Evolutionary conservation across 164 flowering plant genomes (phyloP).

Genomic region (Dillenia suffruticosa): DNA sequence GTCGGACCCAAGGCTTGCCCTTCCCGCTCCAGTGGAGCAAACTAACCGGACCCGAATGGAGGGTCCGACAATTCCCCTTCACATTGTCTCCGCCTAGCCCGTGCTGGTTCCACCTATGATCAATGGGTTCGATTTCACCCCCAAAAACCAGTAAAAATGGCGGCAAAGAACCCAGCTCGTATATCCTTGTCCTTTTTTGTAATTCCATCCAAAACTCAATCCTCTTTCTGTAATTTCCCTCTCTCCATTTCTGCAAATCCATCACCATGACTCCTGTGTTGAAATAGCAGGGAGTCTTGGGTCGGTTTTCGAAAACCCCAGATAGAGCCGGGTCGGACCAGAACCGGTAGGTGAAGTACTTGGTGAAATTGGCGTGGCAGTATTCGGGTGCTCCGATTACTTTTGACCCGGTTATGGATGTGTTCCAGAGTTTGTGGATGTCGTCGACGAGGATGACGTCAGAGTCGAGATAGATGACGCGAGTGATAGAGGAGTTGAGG

Average conservation of each 20-base stretch:
- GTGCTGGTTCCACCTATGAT: slow-evolving; percentile 89
- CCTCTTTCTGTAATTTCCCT: slow-evolving; percentile 40
- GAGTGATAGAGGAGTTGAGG: slow-evolving; percentile 40
- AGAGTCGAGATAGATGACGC: slow-evolving; percentile 80
- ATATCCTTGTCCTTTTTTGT: slow-evolving; percentile 60
- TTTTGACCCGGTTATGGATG: slow-evolving; percentile 23
- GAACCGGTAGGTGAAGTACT: slow-evolving; percentile 65
- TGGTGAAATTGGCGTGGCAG: slow-evolving; percentile 78
- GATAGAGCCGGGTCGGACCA: slow-evolving; percentile 58
- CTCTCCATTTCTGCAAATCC: slow-evolving; percentile 64
- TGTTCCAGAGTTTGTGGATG: slow-evolving; percentile 57
- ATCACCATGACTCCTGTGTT: slow-evolving; percentile 93
- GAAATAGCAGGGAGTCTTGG: slow-evolving; percentile 63
- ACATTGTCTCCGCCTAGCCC: slow-evolving; percentile 85
- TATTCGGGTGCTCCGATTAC: slow-evolving; percentile 85
- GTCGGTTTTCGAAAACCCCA: slow-evolving; percentile 30
- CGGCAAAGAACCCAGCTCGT: slow-evolving; percentile 78
- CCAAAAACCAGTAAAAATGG: slow-evolving; percentile 71
- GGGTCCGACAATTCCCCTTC: slow-evolving; percentile 55
- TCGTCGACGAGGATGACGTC: slow-evolving; percentile 75
- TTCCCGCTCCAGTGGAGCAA: slow-evolving; percentile 86
- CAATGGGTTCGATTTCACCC: slow-evolving; percentile 63
- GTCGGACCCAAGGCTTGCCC: slow-evolving; percentile 85
- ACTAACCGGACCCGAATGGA: slow-evolving; percentile 87
- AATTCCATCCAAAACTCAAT: slow-evolving; percentile 84